These are phyloP conservation scores for Calycina herbarum DNA, from an alignment of 2,329 filamentous ascomycete species.

Conservation along the genomic window DNA sequence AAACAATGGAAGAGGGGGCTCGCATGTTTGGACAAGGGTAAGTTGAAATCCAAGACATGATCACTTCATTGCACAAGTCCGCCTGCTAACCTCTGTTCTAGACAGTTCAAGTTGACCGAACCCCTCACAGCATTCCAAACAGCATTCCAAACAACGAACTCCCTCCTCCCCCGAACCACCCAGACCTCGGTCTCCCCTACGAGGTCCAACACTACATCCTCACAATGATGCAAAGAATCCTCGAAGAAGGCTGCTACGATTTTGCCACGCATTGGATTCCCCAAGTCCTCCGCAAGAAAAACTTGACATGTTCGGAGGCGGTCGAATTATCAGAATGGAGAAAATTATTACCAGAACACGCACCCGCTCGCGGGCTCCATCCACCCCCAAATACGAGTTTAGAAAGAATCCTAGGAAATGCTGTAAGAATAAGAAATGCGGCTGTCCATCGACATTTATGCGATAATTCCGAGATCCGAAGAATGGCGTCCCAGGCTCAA, in stretches of 20 bases:
- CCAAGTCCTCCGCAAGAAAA: slow-evolving; percentile 24
- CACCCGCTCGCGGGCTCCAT: slow-evolving; percentile 28
- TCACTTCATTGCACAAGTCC: neutral
- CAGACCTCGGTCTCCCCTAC: slow-evolving; percentile 36
- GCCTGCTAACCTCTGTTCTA: slow-evolving; percentile 1
- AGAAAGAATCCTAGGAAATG: slow-evolving; percentile 27
- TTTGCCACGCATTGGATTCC: slow-evolving; percentile 36
- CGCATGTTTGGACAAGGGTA: slow-evolving; percentile 31
- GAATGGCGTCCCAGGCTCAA: slow-evolving; percentile 31
- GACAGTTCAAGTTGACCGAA: slow-evolving; percentile 8
- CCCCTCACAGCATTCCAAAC: neutral
- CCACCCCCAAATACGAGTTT: slow-evolving; percentile 25
- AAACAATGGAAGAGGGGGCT: slow-evolving; percentile 5
- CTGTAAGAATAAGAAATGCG: slow-evolving; percentile 34
- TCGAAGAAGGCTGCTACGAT: slow-evolving; percentile 37
- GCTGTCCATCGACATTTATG: slow-evolving; percentile 36
- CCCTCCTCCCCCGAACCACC: slow-evolving; percentile 9
- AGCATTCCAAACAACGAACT: neutral
- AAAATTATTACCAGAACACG: slow-evolving; percentile 24
- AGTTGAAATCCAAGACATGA: neutral
- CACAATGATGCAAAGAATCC: slow-evolving; percentile 34
- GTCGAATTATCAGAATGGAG: slow-evolving; percentile 36
- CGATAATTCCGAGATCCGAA: slow-evolving; percentile 31
- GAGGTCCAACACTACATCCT: slow-evolving; percentile 39
- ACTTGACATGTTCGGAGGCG: slow-evolving; percentile 34